Evolutionary conservation across 495 filamentous ascomycete genomes (phyloP), one percentile per base, ranked within the genome.

Genomic region (Acidiella bohemica): DNA sequence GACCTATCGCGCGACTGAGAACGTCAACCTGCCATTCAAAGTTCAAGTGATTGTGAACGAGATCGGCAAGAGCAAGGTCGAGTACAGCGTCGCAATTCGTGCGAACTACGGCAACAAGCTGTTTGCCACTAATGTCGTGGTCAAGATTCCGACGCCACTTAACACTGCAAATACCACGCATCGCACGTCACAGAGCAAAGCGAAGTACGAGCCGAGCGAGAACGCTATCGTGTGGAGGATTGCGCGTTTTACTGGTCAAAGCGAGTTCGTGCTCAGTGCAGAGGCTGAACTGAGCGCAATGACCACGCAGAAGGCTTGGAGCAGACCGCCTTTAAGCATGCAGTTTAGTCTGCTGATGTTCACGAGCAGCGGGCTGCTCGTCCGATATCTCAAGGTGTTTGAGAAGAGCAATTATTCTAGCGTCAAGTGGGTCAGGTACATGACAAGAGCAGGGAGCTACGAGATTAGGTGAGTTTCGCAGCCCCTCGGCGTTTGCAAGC

Each of bases 161-260:
- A 99, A 99, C 66, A 95, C 92, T 3, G 92, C 92, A 16, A 75
- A 77, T 47, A 94, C 93, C 43, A 86, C 80, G n/a, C 85, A 93
- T 59, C 77, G 90, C 37, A 88, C 85, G 40, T 81, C 75, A 8
- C 90, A 96, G 60, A 92, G 92, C 18, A 93, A 93, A 50, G 92
- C 92, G 25, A 95, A 94, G 63, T 99, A 99, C 61, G 92, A 99
- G 64, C 92, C 92, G 2, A 80, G 84, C 43, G 84, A 94, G 51
- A 99, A 99, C 63, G 82, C 88, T 53, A 96, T 99, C 49, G 82
- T 96, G 11, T 99, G 92, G 92, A 96, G 94, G 74, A 96, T 99
- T 44, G 79, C 87, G 18, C 75, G 92, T 20, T 96, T 99, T 64
- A 86, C 87, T 0, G 92, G 92, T 11, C 84, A 93, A 58, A 82